These are phyloP conservation scores for Capronia coronata DNA, from an alignment of 2,329 filamentous ascomycete genomes.

Conservation along the genomic window DNA sequence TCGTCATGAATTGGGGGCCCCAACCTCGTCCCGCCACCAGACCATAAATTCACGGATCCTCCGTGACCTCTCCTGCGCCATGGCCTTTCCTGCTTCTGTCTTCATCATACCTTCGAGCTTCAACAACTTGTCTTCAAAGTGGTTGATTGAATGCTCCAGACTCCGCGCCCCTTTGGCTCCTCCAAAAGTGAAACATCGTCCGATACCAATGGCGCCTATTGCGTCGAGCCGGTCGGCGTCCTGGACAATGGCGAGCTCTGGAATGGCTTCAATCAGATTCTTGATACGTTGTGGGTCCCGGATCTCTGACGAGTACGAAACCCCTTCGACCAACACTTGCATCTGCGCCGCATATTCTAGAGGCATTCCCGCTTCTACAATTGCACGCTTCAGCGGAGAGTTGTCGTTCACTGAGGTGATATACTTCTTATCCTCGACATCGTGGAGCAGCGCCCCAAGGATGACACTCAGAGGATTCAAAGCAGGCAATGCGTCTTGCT, in stretches of 20 bases:
- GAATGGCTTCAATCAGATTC: constrained; percentile 57
- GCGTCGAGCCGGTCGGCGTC: constrained; percentile 91
- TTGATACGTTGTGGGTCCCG: constrained; percentile 56
- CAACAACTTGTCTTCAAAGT: constrained; percentile 72
- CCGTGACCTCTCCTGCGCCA: constrained; percentile 46
- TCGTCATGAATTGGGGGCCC: neutral
- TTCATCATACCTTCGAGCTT: constrained; percentile 57
- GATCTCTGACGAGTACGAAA: constrained; percentile 71
- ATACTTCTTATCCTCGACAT: constrained; percentile 31
- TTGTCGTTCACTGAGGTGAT: constrained; percentile 8
- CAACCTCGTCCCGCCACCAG: constrained; percentile 52
- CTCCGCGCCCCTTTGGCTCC: constrained; percentile 50
- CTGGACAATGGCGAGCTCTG: constrained; percentile 78
- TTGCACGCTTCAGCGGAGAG: constrained; percentile 13
- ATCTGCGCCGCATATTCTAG: constrained; percentile 50
- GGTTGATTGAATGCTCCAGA: constrained; percentile 61
- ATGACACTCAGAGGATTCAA: constrained; percentile 25
- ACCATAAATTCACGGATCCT: constrained; percentile 44
- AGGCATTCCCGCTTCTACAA: constrained; percentile 22
- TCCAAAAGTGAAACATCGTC: constrained; percentile 67
- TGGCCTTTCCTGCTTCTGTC: constrained; percentile 46
- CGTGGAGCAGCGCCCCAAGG: constrained; percentile 30
- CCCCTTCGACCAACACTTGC: constrained; percentile 65
- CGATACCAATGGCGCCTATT: constrained; percentile 79
- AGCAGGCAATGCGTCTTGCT: constrained; percentile 9